A percentile compares a stretch with the other conserved stretches of the same genome.
These are phyloP conservation scores for Termitomyces sp. DNA, from an alignment of 768 basidiomycete genomes.

Conservation along the genomic window DNA sequence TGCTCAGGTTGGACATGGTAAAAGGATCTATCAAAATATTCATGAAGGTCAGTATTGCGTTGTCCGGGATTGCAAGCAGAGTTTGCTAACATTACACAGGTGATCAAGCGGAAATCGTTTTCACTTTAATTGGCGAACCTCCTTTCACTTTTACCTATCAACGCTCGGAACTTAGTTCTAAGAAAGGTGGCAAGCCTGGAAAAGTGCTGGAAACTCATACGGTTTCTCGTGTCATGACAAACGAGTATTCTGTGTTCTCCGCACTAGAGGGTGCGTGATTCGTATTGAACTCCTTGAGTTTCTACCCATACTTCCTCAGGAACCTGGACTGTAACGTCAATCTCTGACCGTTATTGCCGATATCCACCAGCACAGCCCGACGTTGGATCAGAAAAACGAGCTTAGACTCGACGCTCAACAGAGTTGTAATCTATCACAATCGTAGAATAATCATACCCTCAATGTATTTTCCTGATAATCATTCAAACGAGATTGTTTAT, in stretches of 20 bases:
- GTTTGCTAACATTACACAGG: slow-evolving; percentile 36
- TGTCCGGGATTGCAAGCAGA: background rate
- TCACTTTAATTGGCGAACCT: slow-evolving; percentile 85
- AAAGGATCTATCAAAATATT: slow-evolving; percentile 77
- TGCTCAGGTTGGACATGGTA: slow-evolving; percentile 86
- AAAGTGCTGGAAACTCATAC: slow-evolving; percentile 92
- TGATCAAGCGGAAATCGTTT: slow-evolving; percentile 91
- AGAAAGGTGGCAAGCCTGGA: slow-evolving; percentile 65
- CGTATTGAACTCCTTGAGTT: background rate
- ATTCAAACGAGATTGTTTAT: background rate
- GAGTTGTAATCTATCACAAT: slow-evolving; percentile 13
- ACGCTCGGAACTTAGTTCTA: slow-evolving; percentile 64
- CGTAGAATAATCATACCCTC: slow-evolving; percentile 10
- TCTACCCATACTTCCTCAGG: slow-evolving; percentile 38
- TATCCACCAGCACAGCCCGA: slow-evolving; percentile 76
- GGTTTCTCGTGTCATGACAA: slow-evolving; percentile 69
- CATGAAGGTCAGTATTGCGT: slow-evolving; percentile 66
- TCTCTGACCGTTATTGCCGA: slow-evolving; percentile 86
- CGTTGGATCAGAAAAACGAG: slow-evolving; percentile 29
- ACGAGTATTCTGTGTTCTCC: slow-evolving; percentile 88
- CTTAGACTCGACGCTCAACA: slow-evolving; percentile 17
- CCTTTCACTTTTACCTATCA: slow-evolving; percentile 98
- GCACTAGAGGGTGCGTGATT: slow-evolving; percentile 73
- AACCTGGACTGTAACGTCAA: slow-evolving; percentile 90
- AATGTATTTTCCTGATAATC: slow-evolving; percentile 6